Conservation (phyloP, 1,139 yeast species). For the Eremothecium gossypii region DNA sequence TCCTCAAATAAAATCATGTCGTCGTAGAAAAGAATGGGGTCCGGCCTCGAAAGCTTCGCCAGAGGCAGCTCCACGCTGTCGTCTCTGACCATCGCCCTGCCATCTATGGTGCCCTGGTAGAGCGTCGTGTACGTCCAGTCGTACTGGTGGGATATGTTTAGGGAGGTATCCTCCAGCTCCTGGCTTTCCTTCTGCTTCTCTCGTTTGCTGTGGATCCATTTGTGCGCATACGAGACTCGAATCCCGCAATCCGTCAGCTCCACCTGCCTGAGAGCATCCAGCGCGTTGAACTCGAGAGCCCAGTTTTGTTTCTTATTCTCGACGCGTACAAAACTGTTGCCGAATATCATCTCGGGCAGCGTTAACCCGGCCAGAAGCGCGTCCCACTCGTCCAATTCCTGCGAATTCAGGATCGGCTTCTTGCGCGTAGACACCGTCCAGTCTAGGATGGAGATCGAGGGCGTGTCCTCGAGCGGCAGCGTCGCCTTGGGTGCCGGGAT, state of each 20-base stretch:
- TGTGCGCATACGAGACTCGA: constrained; percentile 79
- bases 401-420: constrained; percentile 66
- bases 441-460: constrained; percentile 54
- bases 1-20: constrained; percentile 87
- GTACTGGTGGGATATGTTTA: constrained; percentile 63
- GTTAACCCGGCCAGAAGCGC: constrained; percentile 57
- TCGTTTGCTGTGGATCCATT: constrained; percentile 68
- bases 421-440: constrained; percentile 74
- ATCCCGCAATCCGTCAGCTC: constrained; percentile 41
- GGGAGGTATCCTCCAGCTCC: constrained; percentile 33
- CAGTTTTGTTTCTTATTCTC: constrained; percentile 35
- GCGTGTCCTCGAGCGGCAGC: constrained; percentile 52
- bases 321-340: constrained; percentile 64
- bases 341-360: constrained; percentile 95
- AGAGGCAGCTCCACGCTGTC: constrained; percentile 48
- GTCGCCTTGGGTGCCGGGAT: constrained; percentile 65
- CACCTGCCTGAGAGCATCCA: constrained; percentile 71
- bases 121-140: constrained; percentile 94
- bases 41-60: constrained; percentile 58
- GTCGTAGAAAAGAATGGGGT: constrained; percentile 82
- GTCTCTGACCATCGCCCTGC: constrained; percentile 14
- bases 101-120: constrained; percentile 51
- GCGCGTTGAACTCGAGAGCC: constrained; percentile 57
- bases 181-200: constrained; percentile 20
- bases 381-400: constrained; percentile 64